Conservation (phyloP, 805 yeast genomes). For the Spathaspora sp. region DNA sequence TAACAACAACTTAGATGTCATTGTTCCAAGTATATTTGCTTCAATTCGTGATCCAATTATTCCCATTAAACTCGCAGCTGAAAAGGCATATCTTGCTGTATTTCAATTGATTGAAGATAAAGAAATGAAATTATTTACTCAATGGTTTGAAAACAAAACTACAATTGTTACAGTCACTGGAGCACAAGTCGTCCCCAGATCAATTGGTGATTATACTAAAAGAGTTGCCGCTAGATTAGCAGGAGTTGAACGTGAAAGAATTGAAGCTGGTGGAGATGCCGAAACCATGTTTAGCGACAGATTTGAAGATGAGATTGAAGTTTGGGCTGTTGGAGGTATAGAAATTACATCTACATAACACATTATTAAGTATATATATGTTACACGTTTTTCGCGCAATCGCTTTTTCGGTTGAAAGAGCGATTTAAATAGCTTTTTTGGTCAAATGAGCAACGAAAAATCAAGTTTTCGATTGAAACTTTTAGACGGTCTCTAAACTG, state of each 20-base stretch:
- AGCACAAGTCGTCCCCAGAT: slow-evolving; percentile 55
- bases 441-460: too few relatives aligned
- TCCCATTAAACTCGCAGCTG: slow-evolving; percentile 93
- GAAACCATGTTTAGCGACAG: slow-evolving; percentile 83
- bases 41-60: slow-evolving; percentile 85
- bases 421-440: too few relatives aligned
- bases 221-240: slow-evolving; percentile 90
- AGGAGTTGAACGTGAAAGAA: slow-evolving; percentile 78
- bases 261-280: slow-evolving; percentile 85
- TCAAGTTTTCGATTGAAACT: too few relatives aligned
- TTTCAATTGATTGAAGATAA: slow-evolving; percentile 71
- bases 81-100: slow-evolving; percentile 75
- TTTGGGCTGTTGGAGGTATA: slow-evolving; percentile 83
- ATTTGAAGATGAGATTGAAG: slow-evolving; percentile 80
- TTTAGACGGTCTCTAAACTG: too few relatives aligned
- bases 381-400: too few relatives aligned
- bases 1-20: slow-evolving; percentile 47
- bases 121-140: slow-evolving; percentile 47
- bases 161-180: slow-evolving; percentile 41
- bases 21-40: slow-evolving; percentile 73
- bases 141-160: slow-evolving; percentile 56
- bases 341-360: slow-evolving; percentile 22
- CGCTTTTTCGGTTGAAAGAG: too few relatives aligned
- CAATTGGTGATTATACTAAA: slow-evolving; percentile 82
- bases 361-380: too few relatives aligned